A percentile compares a stretch with the other conserved stretches of the same genome.
Evolutionary conservation across 352 stramenopile species (phyloP).

Genomic region (Pythium grandisporangium): DNA sequence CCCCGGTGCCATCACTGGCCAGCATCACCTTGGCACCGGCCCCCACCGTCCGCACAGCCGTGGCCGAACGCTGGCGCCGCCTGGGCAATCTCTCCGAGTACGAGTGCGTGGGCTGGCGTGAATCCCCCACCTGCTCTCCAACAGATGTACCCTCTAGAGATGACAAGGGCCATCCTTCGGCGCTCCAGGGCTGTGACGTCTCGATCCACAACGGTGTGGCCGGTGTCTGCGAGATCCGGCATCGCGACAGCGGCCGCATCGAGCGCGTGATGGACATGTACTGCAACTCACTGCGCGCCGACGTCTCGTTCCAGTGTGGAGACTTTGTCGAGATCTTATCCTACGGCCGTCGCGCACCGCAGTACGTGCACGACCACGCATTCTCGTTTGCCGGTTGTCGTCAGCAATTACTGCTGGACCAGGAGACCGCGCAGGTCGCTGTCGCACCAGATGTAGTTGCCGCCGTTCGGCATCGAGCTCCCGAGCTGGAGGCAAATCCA

Average conservation of each 20-base stretch:
- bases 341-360: not conserved
- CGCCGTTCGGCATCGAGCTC: too few relatives aligned
- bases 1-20: not conserved
- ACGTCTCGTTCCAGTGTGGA: not conserved
- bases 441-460: too few relatives aligned
- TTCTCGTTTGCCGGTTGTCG: not conserved
- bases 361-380: not conserved
- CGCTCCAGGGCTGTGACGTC: conserved; percentile 11
- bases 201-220: conserved; percentile 15
- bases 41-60: not conserved
- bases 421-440: not conserved
- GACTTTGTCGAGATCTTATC: not conserved
- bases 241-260: conserved; percentile 13
- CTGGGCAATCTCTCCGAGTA: conserved; percentile 21
- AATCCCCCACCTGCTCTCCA: conserved; percentile 10
- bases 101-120: conserved; percentile 18
- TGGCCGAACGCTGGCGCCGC: conserved; percentile 6
- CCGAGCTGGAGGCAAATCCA: too few relatives aligned
- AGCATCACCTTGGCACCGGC: not conserved
- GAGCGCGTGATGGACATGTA: conserved; percentile 19
- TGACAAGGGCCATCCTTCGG: not conserved
- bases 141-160: too few relatives aligned
- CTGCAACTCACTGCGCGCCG: conserved; percentile 1
- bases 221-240: conserved; percentile 21
- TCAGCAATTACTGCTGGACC: not conserved